phyloP scores from a whole-genome alignment of 1,284 basidiomycete species.

The Xerocomus minutiporus region DNA sequence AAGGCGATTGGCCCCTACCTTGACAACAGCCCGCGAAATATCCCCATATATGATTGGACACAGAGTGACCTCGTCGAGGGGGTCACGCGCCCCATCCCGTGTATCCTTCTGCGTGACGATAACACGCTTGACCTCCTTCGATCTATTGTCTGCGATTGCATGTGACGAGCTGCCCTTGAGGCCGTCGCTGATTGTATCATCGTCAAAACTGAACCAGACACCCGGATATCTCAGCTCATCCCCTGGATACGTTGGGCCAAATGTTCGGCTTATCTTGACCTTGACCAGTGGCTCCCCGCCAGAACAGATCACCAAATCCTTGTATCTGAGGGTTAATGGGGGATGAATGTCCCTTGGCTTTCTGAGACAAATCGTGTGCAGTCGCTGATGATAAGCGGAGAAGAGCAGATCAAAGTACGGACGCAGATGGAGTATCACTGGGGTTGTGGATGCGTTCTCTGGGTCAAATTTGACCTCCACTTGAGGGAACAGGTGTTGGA shows the following conservation, averaged over 20 bases:
- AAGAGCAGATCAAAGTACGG: slow-evolving; percentile 79
- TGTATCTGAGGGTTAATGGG: slow-evolving; percentile 66
- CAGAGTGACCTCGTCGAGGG: slow-evolving; percentile 61
- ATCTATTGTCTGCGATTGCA: slow-evolving; percentile 47
- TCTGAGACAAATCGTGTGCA: slow-evolving; percentile 70
- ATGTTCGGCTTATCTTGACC: slow-evolving; percentile 65
- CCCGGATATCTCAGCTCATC: slow-evolving; percentile 79
- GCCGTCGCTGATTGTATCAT: slow-evolving; percentile 53
- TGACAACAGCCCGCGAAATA: slow-evolving; percentile 59
- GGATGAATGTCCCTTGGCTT: slow-evolving; percentile 60
- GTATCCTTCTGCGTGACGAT: slow-evolving; percentile 63
- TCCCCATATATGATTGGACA: slow-evolving; percentile 68
- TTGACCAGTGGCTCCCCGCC: slow-evolving; percentile 56
- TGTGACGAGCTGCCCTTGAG: slow-evolving; percentile 40
- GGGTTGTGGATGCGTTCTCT: slow-evolving; percentile 65
- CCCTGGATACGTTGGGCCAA: slow-evolving; percentile 83
- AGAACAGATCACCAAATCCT: slow-evolving; percentile 58
- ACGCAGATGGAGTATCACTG: slow-evolving; percentile 72
- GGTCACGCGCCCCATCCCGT: slow-evolving; percentile 55
- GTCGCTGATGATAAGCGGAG: slow-evolving; percentile 68
- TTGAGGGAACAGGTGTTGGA: slow-evolving; percentile 69
- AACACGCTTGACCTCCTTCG: slow-evolving; percentile 72
- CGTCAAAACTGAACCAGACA: slow-evolving; percentile 75
- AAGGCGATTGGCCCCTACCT: slow-evolving; percentile 40
- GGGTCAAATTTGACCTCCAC: slow-evolving; percentile 82